Evolutionary conservation across 768 basidiomycete species (phyloP).

Genomic region (Nidula microcarpa): DNA sequence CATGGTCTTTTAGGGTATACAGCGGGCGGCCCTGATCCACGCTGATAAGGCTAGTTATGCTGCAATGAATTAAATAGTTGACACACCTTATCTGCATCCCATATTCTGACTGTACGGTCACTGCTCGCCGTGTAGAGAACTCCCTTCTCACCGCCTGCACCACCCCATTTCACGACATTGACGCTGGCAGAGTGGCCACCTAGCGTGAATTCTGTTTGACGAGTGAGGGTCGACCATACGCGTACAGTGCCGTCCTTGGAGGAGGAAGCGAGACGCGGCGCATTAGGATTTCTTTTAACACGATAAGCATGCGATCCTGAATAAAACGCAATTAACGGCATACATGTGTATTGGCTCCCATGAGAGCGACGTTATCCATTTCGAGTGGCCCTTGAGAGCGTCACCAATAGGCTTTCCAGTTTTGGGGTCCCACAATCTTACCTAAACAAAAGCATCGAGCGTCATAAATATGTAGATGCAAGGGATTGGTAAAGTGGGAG

Average conservation of each 20-base stretch:
- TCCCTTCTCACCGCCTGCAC: slow-evolving; percentile 64
- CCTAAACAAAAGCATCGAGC: slow-evolving; percentile 28
- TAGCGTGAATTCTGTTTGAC: slow-evolving; percentile 76
- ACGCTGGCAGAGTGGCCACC: slow-evolving; percentile 94
- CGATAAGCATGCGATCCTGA: neutral
- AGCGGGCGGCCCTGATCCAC: slow-evolving; percentile 69
- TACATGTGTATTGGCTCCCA: slow-evolving; percentile 97
- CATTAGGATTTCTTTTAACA: slow-evolving; percentile 60
- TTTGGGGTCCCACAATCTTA: slow-evolving; percentile 91
- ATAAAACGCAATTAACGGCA: neutral
- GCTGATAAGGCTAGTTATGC: neutral
- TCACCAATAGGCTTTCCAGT: slow-evolving; percentile 87
- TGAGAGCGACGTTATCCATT: slow-evolving; percentile 93
- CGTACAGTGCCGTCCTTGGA: slow-evolving; percentile 96
- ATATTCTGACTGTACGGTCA: slow-evolving; percentile 90
- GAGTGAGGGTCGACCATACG: slow-evolving; percentile 81
- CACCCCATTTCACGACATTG: slow-evolving; percentile 96
- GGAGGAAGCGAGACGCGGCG: slow-evolving; percentile 88
- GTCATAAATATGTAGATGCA: neutral
- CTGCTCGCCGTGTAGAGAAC: slow-evolving; percentile 94
- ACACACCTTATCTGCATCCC: slow-evolving; percentile 78
- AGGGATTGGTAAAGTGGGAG: neutral
- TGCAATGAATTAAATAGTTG: neutral
- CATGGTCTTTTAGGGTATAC: slow-evolving; percentile 89
- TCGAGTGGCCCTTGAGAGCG: slow-evolving; percentile 87